Conservation (phyloP, 2,329 filamentous ascomycete genomes). For the Penicillium crustosum region DNA sequence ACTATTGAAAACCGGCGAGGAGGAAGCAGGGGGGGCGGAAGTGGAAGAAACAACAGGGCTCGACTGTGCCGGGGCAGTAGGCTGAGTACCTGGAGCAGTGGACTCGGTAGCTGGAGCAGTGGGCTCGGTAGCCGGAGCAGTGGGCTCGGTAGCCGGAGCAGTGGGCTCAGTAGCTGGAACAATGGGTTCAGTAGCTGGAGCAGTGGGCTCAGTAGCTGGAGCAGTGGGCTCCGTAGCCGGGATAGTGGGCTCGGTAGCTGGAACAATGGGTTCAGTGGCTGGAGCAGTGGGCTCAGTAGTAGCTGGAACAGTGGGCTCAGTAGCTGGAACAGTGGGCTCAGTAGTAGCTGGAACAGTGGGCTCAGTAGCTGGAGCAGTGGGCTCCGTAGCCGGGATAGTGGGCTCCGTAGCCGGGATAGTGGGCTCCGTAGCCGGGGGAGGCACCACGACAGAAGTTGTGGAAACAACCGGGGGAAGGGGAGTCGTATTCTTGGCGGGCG, state of each 20-base stretch:
- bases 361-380: not conserved
- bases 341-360: not conserved
- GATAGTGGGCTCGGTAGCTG: no score
- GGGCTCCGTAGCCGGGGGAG: not conserved
- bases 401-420: not conserved
- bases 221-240: no score
- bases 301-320: not conserved
- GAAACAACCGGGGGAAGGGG: not conserved
- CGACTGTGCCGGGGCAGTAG: not conserved
- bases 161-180: not conserved
- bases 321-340: not conserved
- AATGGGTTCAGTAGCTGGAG: not conserved
- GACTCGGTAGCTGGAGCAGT: not conserved
- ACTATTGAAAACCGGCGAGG: constrained; percentile 19
- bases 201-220: not conserved
- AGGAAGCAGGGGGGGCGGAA: constrained; percentile 6
- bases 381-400: not conserved
- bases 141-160: no score
- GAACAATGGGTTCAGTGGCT: no score
- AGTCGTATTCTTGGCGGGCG: not conserved
- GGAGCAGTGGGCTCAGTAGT: no score
- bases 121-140: not conserved
- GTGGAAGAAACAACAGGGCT: constrained; percentile 1
- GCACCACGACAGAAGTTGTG: not conserved
- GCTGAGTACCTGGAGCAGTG: not conserved